phyloP scores from a whole-genome alignment of 108 stramenopile genomes.

The Conticribra guillardii region DNA sequence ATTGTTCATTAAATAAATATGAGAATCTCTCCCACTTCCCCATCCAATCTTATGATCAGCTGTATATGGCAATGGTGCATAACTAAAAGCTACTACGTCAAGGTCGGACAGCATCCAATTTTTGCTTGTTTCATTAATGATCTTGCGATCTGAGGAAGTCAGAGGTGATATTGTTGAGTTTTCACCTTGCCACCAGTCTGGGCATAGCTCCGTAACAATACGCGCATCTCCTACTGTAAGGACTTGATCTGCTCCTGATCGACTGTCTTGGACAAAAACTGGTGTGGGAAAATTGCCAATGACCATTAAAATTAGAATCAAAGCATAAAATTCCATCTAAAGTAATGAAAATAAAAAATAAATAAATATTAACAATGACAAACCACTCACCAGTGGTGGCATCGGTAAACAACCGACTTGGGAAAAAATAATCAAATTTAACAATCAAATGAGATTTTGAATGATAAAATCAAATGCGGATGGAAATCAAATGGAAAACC shows the following conservation, averaged over 20 bases:
- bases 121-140: constrained; percentile 78
- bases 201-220: constrained; percentile 72
- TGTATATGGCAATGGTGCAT: constrained; percentile 91
- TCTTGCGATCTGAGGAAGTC: constrained; percentile 57
- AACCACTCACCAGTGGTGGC: no score
- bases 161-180: constrained; percentile 87
- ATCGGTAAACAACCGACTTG: constrained; percentile 74
- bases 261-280: constrained; percentile 74
- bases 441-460: no score
- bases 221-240: constrained; percentile 84
- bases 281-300: no score
- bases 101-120: constrained; percentile 91
- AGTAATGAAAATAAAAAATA: no score
- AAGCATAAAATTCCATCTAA: no score
- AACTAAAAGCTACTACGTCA: constrained; percentile 92
- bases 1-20: constrained; percentile 70
- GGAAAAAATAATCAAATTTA: no score
- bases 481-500: no score
- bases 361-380: no score
- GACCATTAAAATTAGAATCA: no score
- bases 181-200: constrained; percentile 48
- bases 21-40: constrained; percentile 18
- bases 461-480: no score
- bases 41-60: constrained; percentile 57
- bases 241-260: constrained; percentile 80